Percentiles rank a stretch among this genome's conserved stretches.
These are phyloP conservation scores for Holtermannia corniformis DNA, from an alignment of 768 basidiomycete species.

Conservation along the genomic window DNA sequence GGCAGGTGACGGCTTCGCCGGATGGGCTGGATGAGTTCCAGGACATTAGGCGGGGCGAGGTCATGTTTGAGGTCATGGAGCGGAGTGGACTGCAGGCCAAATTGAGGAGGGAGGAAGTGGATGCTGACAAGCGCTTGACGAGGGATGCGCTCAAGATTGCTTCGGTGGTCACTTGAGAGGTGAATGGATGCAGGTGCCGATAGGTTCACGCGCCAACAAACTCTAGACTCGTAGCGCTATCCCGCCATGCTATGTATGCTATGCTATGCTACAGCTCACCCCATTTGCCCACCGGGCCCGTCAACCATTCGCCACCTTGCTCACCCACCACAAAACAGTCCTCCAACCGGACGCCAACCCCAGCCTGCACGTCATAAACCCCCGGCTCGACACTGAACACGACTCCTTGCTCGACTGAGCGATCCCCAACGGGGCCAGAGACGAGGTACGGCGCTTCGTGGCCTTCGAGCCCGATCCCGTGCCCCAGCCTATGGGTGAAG, in stretches of 20 bases:
- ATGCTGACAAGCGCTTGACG: not conserved
- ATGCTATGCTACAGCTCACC: not conserved
- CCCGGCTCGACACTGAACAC: slow-evolving; percentile 72
- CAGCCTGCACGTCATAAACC: slow-evolving; percentile 48
- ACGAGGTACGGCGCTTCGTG: slow-evolving; percentile 74
- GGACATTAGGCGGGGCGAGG: no score
- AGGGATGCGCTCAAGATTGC: not conserved
- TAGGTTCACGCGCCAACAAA: no score
- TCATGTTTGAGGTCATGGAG: no score
- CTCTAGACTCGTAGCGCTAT: no score
- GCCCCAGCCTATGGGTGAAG: slow-evolving; percentile 63
- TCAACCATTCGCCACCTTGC: slow-evolving; percentile 44
- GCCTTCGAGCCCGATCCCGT: slow-evolving; percentile 70
- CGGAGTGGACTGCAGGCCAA: not conserved
- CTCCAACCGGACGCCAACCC: slow-evolving; percentile 66
- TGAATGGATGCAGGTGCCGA: no score
- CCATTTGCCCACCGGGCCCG: slow-evolving; percentile 20
- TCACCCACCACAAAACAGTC: slow-evolving; percentile 64
- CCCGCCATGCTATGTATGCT: no score
- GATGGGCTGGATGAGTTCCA: no score
- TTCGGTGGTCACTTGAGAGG: not conserved
- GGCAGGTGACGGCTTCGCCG: no score
- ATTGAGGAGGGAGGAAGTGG: not conserved
- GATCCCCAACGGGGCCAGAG: slow-evolving; percentile 51
- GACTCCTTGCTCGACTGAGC: slow-evolving; percentile 54